These are phyloP conservation scores for Colletotrichum sp. DNA, from an alignment of 2,329 filamentous ascomycete genomes.

Conservation along the genomic window DNA sequence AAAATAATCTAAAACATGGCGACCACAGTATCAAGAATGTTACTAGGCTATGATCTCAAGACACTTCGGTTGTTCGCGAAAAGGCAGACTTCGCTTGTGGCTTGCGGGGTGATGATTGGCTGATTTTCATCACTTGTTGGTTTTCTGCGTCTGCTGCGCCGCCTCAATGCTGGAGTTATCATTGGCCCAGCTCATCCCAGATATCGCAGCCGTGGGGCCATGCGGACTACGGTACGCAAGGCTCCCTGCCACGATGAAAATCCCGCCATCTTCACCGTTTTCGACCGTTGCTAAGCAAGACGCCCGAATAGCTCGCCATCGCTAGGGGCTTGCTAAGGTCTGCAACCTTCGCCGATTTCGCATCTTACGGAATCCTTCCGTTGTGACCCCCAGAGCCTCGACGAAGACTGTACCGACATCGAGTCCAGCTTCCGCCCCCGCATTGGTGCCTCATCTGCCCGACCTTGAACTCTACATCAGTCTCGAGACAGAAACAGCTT, in stretches of 20 bases:
- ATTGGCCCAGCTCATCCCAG: background rate
- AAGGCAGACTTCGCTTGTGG: background rate
- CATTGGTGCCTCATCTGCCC: background rate
- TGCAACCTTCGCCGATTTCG: background rate
- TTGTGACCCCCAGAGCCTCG: background rate
- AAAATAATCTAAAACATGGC: too few species aligned
- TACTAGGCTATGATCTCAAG: too few species aligned
- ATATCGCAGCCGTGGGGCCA: accelerated
- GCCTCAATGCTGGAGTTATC: background rate
- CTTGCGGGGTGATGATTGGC: background rate
- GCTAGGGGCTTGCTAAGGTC: background rate
- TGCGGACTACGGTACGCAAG: background rate
- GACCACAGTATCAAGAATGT: too few species aligned
- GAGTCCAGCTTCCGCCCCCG: background rate
- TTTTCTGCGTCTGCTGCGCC: background rate
- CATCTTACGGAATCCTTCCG: background rate
- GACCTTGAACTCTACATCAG: background rate
- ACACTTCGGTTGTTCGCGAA: background rate
- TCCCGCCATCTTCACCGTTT: background rate
- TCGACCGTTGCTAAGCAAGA: background rate
- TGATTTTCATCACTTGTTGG: background rate
- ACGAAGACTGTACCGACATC: background rate
- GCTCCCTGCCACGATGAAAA: background rate
- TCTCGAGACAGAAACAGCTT: background rate
- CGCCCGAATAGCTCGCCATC: background rate